Evolutionary conservation across 1,284 basidiomycete species (phyloP).

Genomic region (Melanopsichium pennsylvanicum): DNA sequence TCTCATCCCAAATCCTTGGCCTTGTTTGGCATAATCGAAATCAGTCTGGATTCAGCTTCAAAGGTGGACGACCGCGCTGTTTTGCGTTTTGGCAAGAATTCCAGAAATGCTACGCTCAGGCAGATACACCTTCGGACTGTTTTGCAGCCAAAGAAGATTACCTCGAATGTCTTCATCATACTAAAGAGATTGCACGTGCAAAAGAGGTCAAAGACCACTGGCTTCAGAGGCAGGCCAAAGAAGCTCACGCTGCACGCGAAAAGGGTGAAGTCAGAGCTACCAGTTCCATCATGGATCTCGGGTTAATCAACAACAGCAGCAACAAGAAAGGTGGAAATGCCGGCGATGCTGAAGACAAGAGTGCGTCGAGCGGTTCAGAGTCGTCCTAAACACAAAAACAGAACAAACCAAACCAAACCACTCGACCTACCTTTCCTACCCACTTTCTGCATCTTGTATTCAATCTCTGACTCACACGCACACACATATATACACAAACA

Average conservation of each 20-base stretch:
- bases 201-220: conserved; percentile 58
- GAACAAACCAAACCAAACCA: no score
- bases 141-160: conserved; percentile 82
- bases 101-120: conserved; percentile 83
- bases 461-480: no score
- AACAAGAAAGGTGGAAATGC: no score
- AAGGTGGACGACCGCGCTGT: conserved; percentile 83
- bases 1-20: background rate
- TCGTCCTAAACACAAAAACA: background rate
- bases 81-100: conserved; percentile 86
- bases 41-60: conserved; percentile 75
- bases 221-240: conserved; percentile 49
- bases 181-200: conserved; percentile 73
- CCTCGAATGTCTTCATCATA: conserved; percentile 89
- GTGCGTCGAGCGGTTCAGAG: no score
- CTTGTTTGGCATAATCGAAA: background rate
- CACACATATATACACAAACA: no score
- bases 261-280: conserved; percentile 57
- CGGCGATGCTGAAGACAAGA: no score
- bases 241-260: conserved; percentile 49
- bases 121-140: conserved; percentile 81
- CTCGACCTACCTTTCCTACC: no score
- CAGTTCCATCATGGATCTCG: conserved; percentile 49
- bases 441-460: no score
- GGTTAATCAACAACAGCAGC: conserved; percentile 41